Percentiles rank a stretch among this genome's conserved stretches.
Evolutionary conservation across 1,284 basidiomycete genomes (phyloP).

Genomic region (Erythrobasidium hasegawianum): DNA sequence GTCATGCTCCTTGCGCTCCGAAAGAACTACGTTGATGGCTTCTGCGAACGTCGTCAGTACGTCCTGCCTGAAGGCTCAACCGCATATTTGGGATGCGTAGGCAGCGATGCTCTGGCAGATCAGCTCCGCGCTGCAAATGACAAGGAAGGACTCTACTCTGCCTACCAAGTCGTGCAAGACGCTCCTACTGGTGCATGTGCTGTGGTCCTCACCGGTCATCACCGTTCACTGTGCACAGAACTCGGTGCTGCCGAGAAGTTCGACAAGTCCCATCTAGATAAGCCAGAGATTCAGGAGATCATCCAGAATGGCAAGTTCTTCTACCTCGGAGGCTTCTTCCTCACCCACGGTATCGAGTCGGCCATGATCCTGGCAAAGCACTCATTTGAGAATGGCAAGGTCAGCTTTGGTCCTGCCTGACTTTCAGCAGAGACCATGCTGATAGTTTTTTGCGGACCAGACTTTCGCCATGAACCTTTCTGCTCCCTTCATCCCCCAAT

Average conservation of each 20-base stretch:
- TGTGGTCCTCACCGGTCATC: slow-evolving; percentile 87
- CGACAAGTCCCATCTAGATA: slow-evolving; percentile 70
- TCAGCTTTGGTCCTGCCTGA: slow-evolving; percentile 46
- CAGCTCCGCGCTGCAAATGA: slow-evolving; percentile 90
- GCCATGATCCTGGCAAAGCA: slow-evolving; percentile 74
- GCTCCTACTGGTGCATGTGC: slow-evolving; percentile 95
- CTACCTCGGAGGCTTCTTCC: slow-evolving; percentile 97
- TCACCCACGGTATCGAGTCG: slow-evolving; percentile 82
- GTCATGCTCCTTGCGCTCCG: slow-evolving; percentile 23
- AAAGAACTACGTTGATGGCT: too few relatives aligned
- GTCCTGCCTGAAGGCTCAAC: slow-evolving; percentile 83
- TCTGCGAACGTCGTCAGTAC: slow-evolving; percentile 60
- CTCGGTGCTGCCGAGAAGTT: slow-evolving; percentile 88
- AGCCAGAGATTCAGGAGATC: slow-evolving; percentile 70
- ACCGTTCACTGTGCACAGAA: slow-evolving; percentile 82
- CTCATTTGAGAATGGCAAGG: slow-evolving; percentile 74
- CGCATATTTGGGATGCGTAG: slow-evolving; percentile 92
- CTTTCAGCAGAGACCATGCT: not conserved
- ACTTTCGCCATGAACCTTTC: slow-evolving; percentile 89
- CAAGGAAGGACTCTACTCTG: slow-evolving; percentile 82
- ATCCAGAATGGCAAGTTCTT: slow-evolving; percentile 77
- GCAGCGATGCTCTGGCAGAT: slow-evolving; percentile 82
- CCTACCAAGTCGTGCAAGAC: slow-evolving; percentile 82
- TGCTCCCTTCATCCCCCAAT: slow-evolving; percentile 94
- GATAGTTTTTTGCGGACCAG: slow-evolving; percentile 50